These are phyloP conservation scores for Poteriospumella lacustris DNA, from an alignment of 108 stramenopile genomes.

Conservation along the genomic window DNA sequence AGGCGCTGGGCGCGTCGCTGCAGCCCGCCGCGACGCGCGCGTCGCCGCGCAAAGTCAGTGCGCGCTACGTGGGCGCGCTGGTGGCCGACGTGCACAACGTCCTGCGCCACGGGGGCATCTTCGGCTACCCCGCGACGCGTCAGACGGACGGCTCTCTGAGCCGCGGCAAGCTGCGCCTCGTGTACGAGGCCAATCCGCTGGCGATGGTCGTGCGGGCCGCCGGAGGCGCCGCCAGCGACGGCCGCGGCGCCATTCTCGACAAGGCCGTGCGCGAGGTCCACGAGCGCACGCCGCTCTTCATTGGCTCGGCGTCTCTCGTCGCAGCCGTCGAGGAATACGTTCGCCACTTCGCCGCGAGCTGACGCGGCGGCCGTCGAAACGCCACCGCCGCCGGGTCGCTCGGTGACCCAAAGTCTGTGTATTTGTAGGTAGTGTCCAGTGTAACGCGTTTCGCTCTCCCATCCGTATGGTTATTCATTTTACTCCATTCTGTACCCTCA, in stretches of 20 bases:
- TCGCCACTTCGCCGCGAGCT: too few species aligned
- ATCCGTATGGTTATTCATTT: too few species aligned
- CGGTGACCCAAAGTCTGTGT: too few species aligned
- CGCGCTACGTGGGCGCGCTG: conserved; percentile 39
- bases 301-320: conserved; percentile 54
- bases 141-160: conserved; percentile 36
- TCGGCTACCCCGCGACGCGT: conserved; percentile 44
- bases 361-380: too few species aligned
- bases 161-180: conserved; percentile 74
- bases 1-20: too few species aligned
- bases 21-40: too few species aligned
- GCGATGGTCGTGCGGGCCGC: conserved; percentile 77
- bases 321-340: not conserved
- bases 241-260: conserved; percentile 42
- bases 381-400: too few species aligned
- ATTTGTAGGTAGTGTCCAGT: too few species aligned
- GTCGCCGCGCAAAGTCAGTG: not conserved
- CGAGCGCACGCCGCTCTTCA: conserved; percentile 50
- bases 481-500: too few species aligned
- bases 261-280: conserved; percentile 44
- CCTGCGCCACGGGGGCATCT: conserved; percentile 39
- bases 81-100: conserved; percentile 48
- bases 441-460: too few species aligned
- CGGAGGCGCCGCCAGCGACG: conserved; percentile 59
- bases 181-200: conserved; percentile 85